Percentiles rank a stretch among this genome's conserved stretches.
phyloP scores from a whole-genome alignment of 2,329 filamentous ascomycete genomes.

The Botryotinia convoluta region DNA sequence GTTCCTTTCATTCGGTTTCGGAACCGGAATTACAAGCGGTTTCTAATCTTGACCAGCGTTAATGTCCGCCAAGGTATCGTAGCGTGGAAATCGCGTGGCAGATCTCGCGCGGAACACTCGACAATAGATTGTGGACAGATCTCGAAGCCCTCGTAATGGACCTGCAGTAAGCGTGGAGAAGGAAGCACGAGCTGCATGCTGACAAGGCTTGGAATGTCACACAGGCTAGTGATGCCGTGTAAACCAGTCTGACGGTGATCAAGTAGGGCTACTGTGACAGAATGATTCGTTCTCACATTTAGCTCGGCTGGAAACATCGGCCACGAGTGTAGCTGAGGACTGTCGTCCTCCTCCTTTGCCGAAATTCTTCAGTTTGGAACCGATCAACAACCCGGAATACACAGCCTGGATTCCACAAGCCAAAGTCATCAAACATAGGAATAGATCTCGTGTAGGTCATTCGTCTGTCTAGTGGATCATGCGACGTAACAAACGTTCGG shows the following conservation, averaged over 20 bases:
- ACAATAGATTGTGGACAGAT: not conserved
- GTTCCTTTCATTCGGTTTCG: not conserved
- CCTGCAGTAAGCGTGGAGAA: not conserved
- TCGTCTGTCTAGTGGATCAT: not conserved
- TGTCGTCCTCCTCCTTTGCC: not conserved
- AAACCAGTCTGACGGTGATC: not conserved
- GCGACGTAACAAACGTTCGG: not conserved
- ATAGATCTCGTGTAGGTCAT: not conserved
- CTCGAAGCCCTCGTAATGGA: not conserved
- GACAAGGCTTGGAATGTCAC: not conserved
- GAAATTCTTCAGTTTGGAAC: not conserved
- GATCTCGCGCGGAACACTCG: not conserved
- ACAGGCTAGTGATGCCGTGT: not conserved
- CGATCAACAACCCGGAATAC: not conserved
- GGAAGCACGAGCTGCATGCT: not conserved
- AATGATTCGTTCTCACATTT: not conserved
- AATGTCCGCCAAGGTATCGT: not conserved
- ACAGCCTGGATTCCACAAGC: not conserved
- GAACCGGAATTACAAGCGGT: not conserved
- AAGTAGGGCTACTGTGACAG: not conserved
- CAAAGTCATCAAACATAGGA: not conserved
- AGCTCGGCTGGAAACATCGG: not conserved
- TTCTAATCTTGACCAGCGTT: not conserved
- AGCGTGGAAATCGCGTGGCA: not conserved
- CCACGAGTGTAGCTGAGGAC: not conserved